Evolutionary conservation across 1,284 basidiomycete species (phyloP), one percentile per base, ranked within the genome.

Genomic region (Ceratobasidium sp.): DNA sequence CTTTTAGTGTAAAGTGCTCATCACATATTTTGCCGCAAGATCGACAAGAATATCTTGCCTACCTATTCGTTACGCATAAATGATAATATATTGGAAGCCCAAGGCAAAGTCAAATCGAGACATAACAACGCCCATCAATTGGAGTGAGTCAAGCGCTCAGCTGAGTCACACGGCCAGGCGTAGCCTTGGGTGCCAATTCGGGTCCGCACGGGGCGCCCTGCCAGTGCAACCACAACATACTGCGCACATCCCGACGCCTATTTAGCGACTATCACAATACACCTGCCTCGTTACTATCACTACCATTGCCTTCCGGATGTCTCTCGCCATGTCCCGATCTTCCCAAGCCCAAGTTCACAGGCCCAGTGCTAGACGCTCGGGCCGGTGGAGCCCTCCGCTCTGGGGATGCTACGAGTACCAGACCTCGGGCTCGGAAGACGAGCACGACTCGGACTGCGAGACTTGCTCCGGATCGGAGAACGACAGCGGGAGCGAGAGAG

Each of bases 391-490:
- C 41, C 64, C 64, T 9, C 64, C 64, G 50, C 64, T 67, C 26
- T 67, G 64, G 64, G 64, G 64, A 36, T 67, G 52, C 36, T 67
- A 67, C 39, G 64, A 67, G 64, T 67, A 67, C 36, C 64, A 67
- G 34, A 67, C 64, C 3, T 53, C 48, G 64, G 39, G 50, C 36
- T 67, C 64, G 16, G 64, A 64, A 36, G 43, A 45, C 16, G 43
- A 55, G 52, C 64, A 67, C 34, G 61, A 64, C 50, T 67, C 64
- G 34, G 64, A 67, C 6, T 67, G 64, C 64, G 64, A 67, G 34
- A 67, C 34, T 4, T 67, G 64, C 39, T 53, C 64, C 2, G 64
- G 10, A 6, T 67, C 77, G 79, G 76, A 84, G 55, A 78, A 80
- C 72, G 80, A 80, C 65, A 74, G 72, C 77, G 76, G 48, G 36